Conservation (phyloP, 202 grass and related monocot species). For the Hordeum pubiflorum region DNA sequence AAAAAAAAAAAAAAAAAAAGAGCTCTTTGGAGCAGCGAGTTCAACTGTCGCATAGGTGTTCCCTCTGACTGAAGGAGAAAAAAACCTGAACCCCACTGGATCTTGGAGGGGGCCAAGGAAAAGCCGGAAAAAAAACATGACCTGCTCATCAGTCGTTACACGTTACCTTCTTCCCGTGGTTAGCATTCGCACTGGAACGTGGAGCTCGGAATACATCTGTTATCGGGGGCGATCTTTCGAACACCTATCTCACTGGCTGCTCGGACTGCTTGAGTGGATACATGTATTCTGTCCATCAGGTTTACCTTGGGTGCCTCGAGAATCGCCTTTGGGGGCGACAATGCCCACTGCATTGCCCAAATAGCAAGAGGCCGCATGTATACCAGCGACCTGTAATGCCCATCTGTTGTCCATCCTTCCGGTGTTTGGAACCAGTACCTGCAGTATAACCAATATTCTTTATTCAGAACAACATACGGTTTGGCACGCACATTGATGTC, state of each 20-base stretch:
- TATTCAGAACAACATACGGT: neutral
- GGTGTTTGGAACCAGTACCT: constrained; percentile 99
- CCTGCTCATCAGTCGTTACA: constrained; percentile 11
- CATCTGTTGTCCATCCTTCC: constrained; percentile 92
- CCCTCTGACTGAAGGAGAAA: constrained; percentile 20
- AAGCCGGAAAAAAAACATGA: neutral
- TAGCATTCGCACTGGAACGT: constrained; percentile 62
- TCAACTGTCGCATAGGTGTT: neutral
- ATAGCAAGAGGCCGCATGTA: constrained; percentile 95
- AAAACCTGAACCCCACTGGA: constrained; percentile 1
- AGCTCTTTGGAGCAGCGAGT: constrained; percentile 17
- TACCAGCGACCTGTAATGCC: constrained; percentile 75
- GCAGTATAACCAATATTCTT: constrained; percentile 6
- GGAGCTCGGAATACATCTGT: constrained; percentile 48
- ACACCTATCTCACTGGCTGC: constrained; percentile 33
- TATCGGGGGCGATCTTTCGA: constrained; percentile 57
- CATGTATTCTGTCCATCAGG: constrained; percentile 68
- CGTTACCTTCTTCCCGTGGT: neutral
- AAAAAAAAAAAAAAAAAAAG: too few species aligned
- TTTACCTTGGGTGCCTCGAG: constrained; percentile 74
- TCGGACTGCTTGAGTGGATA: constrained; percentile 36
- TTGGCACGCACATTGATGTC: neutral
- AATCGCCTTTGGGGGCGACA: constrained; percentile 72
- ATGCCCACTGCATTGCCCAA: constrained; percentile 91
- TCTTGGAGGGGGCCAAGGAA: constrained; percentile 11